Percentiles rank a stretch among this genome's conserved stretches.
phyloP scores from a whole-genome alignment of 371 early-diverging fungal species.

The Chytridium lagenaria region DNA sequence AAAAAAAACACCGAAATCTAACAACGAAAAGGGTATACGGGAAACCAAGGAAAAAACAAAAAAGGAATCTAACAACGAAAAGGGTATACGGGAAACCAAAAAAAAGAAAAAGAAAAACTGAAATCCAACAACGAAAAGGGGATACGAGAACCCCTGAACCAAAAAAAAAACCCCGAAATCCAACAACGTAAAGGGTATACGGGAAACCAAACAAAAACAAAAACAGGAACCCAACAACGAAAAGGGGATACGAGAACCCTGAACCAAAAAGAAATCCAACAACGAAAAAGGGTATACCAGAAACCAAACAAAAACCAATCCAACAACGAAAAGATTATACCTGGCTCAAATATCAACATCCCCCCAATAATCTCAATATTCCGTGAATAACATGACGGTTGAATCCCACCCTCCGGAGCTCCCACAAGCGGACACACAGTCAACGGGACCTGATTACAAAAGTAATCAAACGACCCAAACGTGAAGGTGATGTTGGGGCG shows the following conservation, averaged over 20 bases:
- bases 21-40: no score
- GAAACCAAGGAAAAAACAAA: conserved; percentile 5
- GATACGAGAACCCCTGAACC: no score
- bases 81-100: background rate
- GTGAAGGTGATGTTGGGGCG: conserved; percentile 55
- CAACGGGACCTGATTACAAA: conserved; percentile 83
- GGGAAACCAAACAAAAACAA: no score
- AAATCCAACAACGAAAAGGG: background rate
- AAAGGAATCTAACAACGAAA: no score
- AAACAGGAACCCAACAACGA: background rate
- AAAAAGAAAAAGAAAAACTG: background rate
- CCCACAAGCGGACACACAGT: conserved; percentile 91
- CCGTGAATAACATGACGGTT: conserved; percentile 91
- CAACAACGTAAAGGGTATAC: no score
- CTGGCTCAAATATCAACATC: conserved; percentile 88
- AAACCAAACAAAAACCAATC: no score
- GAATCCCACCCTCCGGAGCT: conserved; percentile 67
- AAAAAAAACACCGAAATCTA: no score
- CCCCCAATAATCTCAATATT: conserved; percentile 80
- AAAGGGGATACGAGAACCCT: background rate
- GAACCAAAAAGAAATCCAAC: background rate
- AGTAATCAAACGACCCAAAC: conserved; percentile 85
- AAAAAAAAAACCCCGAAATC: background rate
- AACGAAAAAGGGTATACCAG: no score
- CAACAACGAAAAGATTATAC: conserved; percentile 51